phyloP scores from a whole-genome alignment of 202 grass and related monocot genomes.

The Cymbopogon flexuosus region DNA sequence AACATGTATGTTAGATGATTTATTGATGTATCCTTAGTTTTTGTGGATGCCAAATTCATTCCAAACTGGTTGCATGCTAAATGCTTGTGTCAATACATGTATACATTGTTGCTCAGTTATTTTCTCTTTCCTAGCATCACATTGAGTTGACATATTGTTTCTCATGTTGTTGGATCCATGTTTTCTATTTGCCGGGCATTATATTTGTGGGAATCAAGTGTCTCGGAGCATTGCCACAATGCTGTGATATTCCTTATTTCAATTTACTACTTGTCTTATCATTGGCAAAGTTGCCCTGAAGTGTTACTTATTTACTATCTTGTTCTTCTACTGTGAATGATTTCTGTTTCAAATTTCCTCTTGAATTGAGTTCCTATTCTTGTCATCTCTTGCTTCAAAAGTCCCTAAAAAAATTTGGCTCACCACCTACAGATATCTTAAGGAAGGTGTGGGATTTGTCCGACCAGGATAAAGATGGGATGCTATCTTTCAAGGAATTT shows the following conservation, averaged over 20 bases:
- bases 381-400: constrained; percentile 8
- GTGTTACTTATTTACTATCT: constrained; percentile 18
- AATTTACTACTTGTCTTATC: background rate
- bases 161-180: background rate
- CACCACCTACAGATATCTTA: constrained; percentile 62
- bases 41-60: constrained; percentile 18
- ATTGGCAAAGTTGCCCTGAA: background rate
- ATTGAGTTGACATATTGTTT: constrained; percentile 26
- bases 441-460: constrained; percentile 99
- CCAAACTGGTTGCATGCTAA: background rate
- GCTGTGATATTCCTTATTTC: constrained; percentile 24
- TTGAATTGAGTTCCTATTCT: constrained; percentile 20
- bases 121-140: constrained; percentile 12
- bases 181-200: constrained; percentile 10
- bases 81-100: background rate
- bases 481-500: constrained; percentile 95
- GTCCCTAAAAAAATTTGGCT: constrained; percentile 21
- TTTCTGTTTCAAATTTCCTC: constrained; percentile 18
- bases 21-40: background rate
- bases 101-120: background rate
- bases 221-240: background rate
- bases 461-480: constrained; percentile 98
- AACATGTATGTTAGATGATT: constrained; percentile 16
- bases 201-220: constrained; percentile 10
- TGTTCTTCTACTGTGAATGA: constrained; percentile 4